Base-by-base conservation (phyloP, 177 flowering plant species). In the Vitis hybrid region DNA sequence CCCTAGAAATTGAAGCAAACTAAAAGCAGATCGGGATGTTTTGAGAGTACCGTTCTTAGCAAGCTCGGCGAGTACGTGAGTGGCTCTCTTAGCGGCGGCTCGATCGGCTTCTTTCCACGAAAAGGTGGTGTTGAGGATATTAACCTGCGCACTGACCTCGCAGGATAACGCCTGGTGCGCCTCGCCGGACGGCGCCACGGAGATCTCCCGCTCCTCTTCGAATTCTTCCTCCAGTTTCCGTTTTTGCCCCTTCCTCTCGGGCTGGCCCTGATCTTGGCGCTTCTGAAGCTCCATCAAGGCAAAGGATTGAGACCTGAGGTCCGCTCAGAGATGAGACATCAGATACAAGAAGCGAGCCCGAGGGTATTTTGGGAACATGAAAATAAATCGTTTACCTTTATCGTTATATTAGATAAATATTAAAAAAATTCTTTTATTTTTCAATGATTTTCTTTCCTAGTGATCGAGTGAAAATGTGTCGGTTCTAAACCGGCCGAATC, bases 41-140 rank as follows among this genome's bases (percentile, higher is more conserved):
- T 1, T 39, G 13, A 54, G 9, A 5, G 20, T 68, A 93, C 99
- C 99, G 73, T 90, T 93, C 68, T 96, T 96, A 61, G 99, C 93
- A 59, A 93, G 89, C 71, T 96, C 98, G 49, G 99, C 88, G 31
- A 96, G 87, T 57, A 86, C 80, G 61, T 91, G 94, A 67, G 94
- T 87, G 66, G 99, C 98, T 58, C 94, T 91, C 77, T 91, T 91
- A n/a, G 98, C 92, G 10, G 98, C 80, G 16, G 91, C 87, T 22
- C 99, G 97, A 85, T 96, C 97, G 34, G 87, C 66, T 69, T 93
- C 97, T 19, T 34, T 68, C 90, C 91, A 89, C 0, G 98, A 88
- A 81, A 84, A 94, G 61, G 83, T 52, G 18, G 77, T 49, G 72
- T 76, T 67, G 18, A 96, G 92, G 45, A 92, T 71, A 1, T 68